Evolutionary conservation across 2,329 filamentous ascomycete genomes (phyloP).

Genomic region (Venturia effusa): DNA sequence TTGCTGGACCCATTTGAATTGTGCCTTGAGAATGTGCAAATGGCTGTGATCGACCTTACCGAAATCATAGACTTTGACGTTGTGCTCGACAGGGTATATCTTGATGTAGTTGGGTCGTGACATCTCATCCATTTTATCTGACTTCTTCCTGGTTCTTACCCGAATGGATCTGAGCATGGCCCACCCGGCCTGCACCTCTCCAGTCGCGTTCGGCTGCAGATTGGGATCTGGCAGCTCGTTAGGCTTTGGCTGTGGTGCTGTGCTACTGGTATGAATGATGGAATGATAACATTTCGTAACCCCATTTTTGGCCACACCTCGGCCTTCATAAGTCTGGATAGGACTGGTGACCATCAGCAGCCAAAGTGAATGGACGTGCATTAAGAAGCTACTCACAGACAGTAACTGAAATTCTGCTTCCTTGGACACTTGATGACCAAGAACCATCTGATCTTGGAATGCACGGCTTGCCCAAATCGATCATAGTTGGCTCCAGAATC

Average conservation of each 20-base stretch:
- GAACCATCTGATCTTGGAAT: constrained; percentile 5
- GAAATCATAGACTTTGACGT: constrained; percentile 21
- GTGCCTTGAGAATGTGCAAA: constrained; percentile 10
- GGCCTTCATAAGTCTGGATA: constrained; percentile 17
- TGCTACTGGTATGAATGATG: constrained; percentile 12
- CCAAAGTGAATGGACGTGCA: neutral
- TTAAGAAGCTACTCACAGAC: constrained; percentile 13
- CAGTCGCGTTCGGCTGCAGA: neutral
- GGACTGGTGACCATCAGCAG: constrained; percentile 13
- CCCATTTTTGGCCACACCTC: constrained; percentile 15
- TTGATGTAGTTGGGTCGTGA: constrained; percentile 20
- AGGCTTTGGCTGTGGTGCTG: neutral
- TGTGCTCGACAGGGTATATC: constrained; percentile 20
- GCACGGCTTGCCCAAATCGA: neutral
- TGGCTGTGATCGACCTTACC: constrained; percentile 14
- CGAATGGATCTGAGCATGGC: constrained; percentile 13
- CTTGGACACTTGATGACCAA: neutral
- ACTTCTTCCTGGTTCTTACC: constrained; percentile 11
- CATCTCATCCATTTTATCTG: constrained; percentile 16
- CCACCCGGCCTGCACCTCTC: neutral
- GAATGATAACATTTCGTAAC: constrained; percentile 16
- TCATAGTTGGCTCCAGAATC: neutral
- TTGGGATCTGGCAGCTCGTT: neutral
- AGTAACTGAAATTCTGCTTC: constrained; percentile 12
- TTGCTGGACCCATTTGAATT: constrained; percentile 9